These are phyloP conservation scores for Globisporangium yorkense DNA, from an alignment of 352 stramenopile genomes.

Conservation along the genomic window DNA sequence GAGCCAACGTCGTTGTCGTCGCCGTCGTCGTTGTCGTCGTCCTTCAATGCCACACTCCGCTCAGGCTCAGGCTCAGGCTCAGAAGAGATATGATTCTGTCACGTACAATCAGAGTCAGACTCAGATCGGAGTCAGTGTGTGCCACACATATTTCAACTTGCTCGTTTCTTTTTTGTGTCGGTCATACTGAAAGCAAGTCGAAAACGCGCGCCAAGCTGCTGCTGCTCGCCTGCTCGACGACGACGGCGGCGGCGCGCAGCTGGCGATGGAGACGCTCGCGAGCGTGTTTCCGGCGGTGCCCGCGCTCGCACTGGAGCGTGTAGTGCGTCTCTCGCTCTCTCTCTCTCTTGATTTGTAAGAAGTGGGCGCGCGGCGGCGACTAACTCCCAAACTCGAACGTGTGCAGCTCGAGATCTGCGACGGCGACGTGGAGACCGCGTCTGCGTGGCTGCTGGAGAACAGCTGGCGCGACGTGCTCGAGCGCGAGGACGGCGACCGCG, in stretches of 20 bases:
- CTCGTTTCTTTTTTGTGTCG: too few relatives aligned
- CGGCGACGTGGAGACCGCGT: conserved; percentile 40
- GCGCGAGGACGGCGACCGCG: conserved; percentile 8
- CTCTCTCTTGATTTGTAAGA: background rate
- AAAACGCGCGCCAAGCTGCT: background rate
- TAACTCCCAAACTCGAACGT: background rate
- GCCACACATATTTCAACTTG: too few relatives aligned
- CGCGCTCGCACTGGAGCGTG: conserved; percentile 22
- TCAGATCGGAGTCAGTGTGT: too few relatives aligned
- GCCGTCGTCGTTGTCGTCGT: too few relatives aligned
- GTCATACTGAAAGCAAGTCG: background rate
- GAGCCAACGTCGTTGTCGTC: too few relatives aligned
- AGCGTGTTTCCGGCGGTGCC: conserved; percentile 37
- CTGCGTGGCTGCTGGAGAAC: conserved; percentile 54
- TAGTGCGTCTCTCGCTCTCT: conserved; percentile 22
- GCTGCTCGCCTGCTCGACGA: too few relatives aligned
- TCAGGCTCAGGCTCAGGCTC: too few relatives aligned
- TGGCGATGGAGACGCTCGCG: conserved; percentile 1
- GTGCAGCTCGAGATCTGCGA: conserved; percentile 47
- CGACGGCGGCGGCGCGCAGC: background rate
- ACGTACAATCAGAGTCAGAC: too few relatives aligned
- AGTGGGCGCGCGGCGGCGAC: background rate
- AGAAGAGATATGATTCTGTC: too few relatives aligned
- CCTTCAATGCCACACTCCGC: too few relatives aligned
- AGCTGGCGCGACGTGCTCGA: conserved; percentile 43